Conservation (phyloP, 768 basidiomycete genomes). For the Phylloporus sp. region DNA sequence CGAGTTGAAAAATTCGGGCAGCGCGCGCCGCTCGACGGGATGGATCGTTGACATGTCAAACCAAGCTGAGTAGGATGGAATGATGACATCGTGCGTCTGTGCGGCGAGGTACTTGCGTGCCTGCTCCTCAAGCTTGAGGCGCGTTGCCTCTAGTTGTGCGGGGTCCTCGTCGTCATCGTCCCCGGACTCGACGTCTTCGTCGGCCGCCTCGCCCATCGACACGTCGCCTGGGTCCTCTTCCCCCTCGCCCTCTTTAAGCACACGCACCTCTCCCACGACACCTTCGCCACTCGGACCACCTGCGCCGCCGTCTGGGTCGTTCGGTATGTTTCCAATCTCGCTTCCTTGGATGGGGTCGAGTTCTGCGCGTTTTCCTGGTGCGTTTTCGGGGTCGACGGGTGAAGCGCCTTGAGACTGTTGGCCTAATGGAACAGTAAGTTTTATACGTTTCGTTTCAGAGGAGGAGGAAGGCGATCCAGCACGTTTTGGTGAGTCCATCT, state of each 20-base stretch:
- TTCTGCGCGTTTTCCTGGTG: slow-evolving; percentile 84
- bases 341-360: slow-evolving; percentile 77
- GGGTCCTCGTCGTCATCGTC: slow-evolving; percentile 88
- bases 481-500: slow-evolving; percentile 67
- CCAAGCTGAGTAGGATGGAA: slow-evolving; percentile 97
- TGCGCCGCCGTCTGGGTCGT: slow-evolving; percentile 28
- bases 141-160: slow-evolving; percentile 76
- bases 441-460: slow-evolving; percentile 57
- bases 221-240: slow-evolving; percentile 70
- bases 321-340: slow-evolving; percentile 72
- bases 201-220: slow-evolving; percentile 75
- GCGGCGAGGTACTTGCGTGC: slow-evolving; percentile 93
- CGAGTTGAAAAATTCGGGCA: slow-evolving; percentile 98
- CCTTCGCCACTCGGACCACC: slow-evolving; percentile 15
- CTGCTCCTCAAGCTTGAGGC: slow-evolving; percentile 76
- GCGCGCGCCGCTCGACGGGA: slow-evolving; percentile 82
- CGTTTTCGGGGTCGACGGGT: slow-evolving; percentile 74
- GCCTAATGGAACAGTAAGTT: slow-evolving; percentile 43
- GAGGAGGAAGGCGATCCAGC: slow-evolving; percentile 53
- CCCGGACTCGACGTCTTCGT: slow-evolving; percentile 72
- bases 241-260: slow-evolving; percentile 53
- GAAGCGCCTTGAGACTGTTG: slow-evolving; percentile 61
- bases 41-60: slow-evolving; percentile 95
- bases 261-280: slow-evolving; percentile 32
- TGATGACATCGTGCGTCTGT: slow-evolving; percentile 95